Evolutionary conservation across 768 basidiomycete genomes (phyloP), one percentile per base, ranked within the genome.

Genomic region (Dictyophora rubrovolvata): DNA sequence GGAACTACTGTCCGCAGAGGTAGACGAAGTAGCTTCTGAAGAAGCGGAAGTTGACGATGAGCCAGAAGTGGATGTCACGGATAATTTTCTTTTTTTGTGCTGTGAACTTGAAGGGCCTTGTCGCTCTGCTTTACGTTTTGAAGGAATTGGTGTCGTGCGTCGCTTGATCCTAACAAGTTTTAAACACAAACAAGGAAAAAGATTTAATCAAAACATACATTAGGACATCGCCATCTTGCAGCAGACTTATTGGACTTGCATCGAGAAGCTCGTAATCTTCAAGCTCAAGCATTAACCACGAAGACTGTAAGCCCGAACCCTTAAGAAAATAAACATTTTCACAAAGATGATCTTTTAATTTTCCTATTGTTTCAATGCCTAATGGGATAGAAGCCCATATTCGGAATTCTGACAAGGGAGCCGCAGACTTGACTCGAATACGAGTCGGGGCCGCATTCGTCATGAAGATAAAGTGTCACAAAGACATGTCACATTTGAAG

Each of bases 41-140:
- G 62, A 60, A 12, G 66, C 64, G 4, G 70, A 67, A 4, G 67
- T 64, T 0, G 70, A 70, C 16, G 70, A 68, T 12, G 69, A 69
- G 11, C 63, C 63, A 18, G 73, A 74, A 11, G 67, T 66, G 2
- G 70, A 65, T 11, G 67, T 66, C 8, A 64, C 61, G 14, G 56
- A 58, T 42, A 42, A 42, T n/a, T n/a, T 42, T 12, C 42, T 42
- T 42, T 42, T 42, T 42, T 42, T 42, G n/a, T n/a, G 42, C 42
- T 42, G 42, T 42, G 42, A 14, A 18, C 12, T 52, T 9, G 50
- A 52, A 33, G 50, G 23, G 17, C 28, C 37, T 2, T 35, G 48
- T 20, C 56, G 56, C 42, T 28, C 28, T 11, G 46, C 46, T 33
- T 59, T 52, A 20, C 57, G 49, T 42, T 59, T 59, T 14, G 52